Base-by-base conservation (phyloP, 805 yeast genomes). In the Zygosaccharomyces gambellarensis region DNA sequence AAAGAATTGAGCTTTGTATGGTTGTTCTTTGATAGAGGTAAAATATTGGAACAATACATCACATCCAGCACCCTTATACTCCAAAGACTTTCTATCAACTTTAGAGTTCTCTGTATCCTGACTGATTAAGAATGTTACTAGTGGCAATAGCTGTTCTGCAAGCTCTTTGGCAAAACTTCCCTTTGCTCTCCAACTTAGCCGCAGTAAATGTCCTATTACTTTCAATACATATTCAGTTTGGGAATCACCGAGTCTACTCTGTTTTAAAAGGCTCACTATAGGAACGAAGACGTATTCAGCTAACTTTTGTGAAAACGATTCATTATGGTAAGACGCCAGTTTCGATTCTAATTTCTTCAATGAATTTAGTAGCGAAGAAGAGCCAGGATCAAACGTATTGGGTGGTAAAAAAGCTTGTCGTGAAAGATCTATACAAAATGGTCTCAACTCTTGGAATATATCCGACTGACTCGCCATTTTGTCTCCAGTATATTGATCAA, bases 261-360 rank as follows among this genome's bases (percentile, higher is more conserved):
- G 75, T 48, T 77, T 76, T 36, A 84, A 63, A 7, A 84, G 59
- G 47, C 76, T 75, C 1, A 81, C 74, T 2, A 84, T 57, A 0
- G 90, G 89, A 10, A 80, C 74, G 62, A 81, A 82, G 1, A 83
- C 71, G 50, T 82, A 82, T 52, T 83, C 86, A 0, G 85, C 85
- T 17, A 82, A 58, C 23, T 69, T 70, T 1, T 69, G 53, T 0
- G 79, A 68, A 1, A 75, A 47, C 1, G 48, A 11, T 4, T 39
- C 55, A 52, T 57, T 39, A 45, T 45, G 22, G 22, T 45, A 43
- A 22, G 45, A 9, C 10, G 41, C 34, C 36, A 73, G 51, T 19
- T 59, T 45, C 0, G 47, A 44, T 44, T 72, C 69, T 4, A 77
- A 53, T 1, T 62, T 63, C 30, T 60, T 62, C 25, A 78, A 53